phyloP scores from a whole-genome alignment of 345 rosid species.

The Litchi chinensis region DNA sequence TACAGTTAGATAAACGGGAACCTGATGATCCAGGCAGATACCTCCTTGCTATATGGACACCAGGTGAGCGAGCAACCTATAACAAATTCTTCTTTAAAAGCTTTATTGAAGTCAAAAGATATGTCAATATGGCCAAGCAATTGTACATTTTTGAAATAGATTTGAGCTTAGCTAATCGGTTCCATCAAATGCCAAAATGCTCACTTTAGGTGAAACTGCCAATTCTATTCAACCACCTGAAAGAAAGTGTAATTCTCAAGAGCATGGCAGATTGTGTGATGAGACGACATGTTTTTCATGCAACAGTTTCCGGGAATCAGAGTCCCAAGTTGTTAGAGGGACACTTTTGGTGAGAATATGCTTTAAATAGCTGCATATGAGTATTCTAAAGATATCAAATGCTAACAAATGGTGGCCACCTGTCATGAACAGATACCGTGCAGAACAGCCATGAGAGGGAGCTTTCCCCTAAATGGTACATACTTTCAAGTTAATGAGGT shows the following conservation, averaged over 20 bases:
- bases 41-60: constrained; percentile 96
- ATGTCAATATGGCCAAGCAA: background rate
- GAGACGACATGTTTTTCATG: constrained; percentile 75
- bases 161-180: constrained; percentile 17
- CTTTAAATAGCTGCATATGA: constrained; percentile 9
- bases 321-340: constrained; percentile 79
- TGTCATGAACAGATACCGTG: constrained; percentile 71
- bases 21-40: constrained; percentile 83
- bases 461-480: constrained; percentile 96
- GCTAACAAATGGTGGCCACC: constrained; percentile 6
- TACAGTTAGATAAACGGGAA: constrained; percentile 80
- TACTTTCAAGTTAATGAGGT: constrained; percentile 98
- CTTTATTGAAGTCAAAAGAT: constrained; percentile 3
- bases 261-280: constrained; percentile 49
- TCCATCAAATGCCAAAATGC: constrained; percentile 14
- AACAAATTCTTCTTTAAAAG: background rate
- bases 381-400: constrained; percentile 1
- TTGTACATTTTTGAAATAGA: background rate
- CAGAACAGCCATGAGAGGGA: constrained; percentile 95
- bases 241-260: constrained; percentile 56
- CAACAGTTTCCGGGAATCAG: constrained; percentile 65
- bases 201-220: constrained; percentile 75
- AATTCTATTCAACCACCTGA: constrained; percentile 67
- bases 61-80: constrained; percentile 53
- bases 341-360: constrained; percentile 72